Percentiles rank a stretch among this genome's conserved stretches.
Evolutionary conservation across 129 eudicot species (phyloP).

Genomic region (Heracleum sosnowskyi): DNA sequence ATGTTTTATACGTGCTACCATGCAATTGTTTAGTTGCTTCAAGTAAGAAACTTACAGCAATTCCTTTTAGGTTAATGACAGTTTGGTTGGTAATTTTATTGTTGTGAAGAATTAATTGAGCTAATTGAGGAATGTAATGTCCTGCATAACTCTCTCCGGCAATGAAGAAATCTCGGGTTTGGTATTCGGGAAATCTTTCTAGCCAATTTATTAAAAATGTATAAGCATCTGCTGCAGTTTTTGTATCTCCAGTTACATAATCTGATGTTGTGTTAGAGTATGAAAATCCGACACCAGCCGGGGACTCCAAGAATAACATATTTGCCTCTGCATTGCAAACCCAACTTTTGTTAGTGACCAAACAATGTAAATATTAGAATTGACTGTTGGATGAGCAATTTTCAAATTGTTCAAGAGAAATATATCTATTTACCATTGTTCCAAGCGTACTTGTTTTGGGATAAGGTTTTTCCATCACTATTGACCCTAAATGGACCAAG

Average conservation of each 20-base stretch:
- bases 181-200: slow-evolving; percentile 55
- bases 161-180: slow-evolving; percentile 46
- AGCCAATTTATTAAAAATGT: slow-evolving; percentile 52
- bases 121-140: slow-evolving; percentile 60
- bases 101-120: slow-evolving; percentile 44
- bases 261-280: slow-evolving; percentile 49
- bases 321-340: slow-evolving; percentile 46
- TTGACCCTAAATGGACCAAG: slow-evolving; percentile 19
- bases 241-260: slow-evolving; percentile 31
- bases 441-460: slow-evolving; percentile 23
- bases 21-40: background rate
- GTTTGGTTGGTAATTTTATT: slow-evolving; percentile 59
- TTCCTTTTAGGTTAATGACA: slow-evolving; percentile 54
- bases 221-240: slow-evolving; percentile 49
- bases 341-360: background rate
- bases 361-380: too few relatives aligned
- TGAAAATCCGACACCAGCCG: slow-evolving; percentile 67
- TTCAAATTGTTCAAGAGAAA: background rate
- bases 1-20: background rate
- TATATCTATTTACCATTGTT: slow-evolving; percentile 35
- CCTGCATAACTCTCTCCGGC: slow-evolving; percentile 65
- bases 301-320: slow-evolving; percentile 54
- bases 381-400: background rate
- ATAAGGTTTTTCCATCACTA: slow-evolving; percentile 18
- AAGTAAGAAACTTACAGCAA: slow-evolving; percentile 41